phyloP scores from a whole-genome alignment of 306 rosid species.

The Vigna mungo region DNA sequence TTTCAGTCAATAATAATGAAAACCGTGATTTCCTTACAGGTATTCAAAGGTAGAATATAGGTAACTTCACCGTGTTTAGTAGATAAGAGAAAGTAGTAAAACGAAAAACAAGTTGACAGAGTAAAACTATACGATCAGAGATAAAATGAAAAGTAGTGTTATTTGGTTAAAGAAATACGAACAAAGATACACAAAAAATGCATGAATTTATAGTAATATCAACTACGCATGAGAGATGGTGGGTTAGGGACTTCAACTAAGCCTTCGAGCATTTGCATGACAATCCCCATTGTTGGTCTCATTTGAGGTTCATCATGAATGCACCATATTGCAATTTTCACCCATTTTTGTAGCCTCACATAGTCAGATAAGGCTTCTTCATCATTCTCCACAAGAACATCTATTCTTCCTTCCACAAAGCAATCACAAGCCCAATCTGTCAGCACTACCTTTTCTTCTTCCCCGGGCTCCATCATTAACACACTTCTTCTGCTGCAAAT shows the following conservation, averaged over 20 bases:
- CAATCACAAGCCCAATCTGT: slow-evolving; percentile 59
- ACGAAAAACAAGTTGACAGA: too few relatives aligned
- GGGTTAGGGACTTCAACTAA: slow-evolving; percentile 47
- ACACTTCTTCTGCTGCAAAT: slow-evolving; percentile 54
- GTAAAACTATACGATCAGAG: too few relatives aligned
- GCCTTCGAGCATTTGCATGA: slow-evolving; percentile 54
- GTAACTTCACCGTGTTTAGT: too few relatives aligned
- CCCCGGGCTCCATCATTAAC: slow-evolving; percentile 21
- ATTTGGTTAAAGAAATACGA: too few relatives aligned
- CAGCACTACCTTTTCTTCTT: slow-evolving; percentile 49
- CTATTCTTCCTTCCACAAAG: slow-evolving; percentile 40
- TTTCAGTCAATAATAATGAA: too few relatives aligned
- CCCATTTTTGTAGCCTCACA: slow-evolving; percentile 42
- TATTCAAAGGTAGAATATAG: too few relatives aligned
- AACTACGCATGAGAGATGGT: slow-evolving; percentile 13
- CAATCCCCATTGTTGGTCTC: slow-evolving; percentile 55
- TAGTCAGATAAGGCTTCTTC: slow-evolving; percentile 48
- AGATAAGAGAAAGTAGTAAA: too few relatives aligned
- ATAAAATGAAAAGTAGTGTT: too few relatives aligned
- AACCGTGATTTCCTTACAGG: too few relatives aligned
- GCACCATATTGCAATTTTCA: slow-evolving; percentile 55
- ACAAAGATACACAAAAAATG: too few relatives aligned
- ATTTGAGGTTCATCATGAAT: slow-evolving; percentile 48
- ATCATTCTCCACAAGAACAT: slow-evolving; percentile 47
- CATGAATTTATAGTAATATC: too few relatives aligned